Percentiles rank a stretch among this genome's conserved stretches.
phyloP scores from a whole-genome alignment of 2,329 filamentous ascomycete species.

The Intubia oerlemansii region DNA sequence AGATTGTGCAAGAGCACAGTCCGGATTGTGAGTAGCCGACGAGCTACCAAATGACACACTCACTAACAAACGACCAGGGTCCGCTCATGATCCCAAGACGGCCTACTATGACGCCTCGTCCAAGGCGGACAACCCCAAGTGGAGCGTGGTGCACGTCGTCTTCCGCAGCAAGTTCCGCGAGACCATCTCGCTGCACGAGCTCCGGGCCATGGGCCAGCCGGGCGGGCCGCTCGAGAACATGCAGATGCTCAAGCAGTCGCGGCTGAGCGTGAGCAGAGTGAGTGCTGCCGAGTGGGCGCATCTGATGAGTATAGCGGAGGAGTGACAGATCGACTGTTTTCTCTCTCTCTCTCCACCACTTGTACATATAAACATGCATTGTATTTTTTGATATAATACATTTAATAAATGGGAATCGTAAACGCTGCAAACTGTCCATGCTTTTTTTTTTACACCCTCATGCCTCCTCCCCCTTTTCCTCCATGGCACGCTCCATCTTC shows the following conservation, averaged over 20 bases:
- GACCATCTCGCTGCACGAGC: conserved; percentile 47
- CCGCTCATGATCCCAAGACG: conserved; percentile 47
- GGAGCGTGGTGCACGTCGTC: conserved; percentile 76
- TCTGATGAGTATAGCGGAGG: conserved; percentile 29
- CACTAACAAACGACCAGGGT: conserved; percentile 20
- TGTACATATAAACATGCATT: too few relatives aligned
- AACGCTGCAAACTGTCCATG: too few relatives aligned
- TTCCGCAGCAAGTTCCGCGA: conserved; percentile 66
- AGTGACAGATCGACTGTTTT: too few relatives aligned
- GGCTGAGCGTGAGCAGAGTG: conserved; percentile 62
- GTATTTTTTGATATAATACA: background rate
- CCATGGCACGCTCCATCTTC: conserved; percentile 12
- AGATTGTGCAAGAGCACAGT: conserved; percentile 67
- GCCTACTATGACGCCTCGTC: conserved; percentile 75
- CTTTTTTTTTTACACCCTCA: too few relatives aligned
- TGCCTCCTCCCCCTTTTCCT: background rate
- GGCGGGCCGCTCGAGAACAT: conserved; percentile 45
- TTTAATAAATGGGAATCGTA: too few relatives aligned
- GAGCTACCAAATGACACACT: background rate
- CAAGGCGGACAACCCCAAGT: conserved; percentile 47
- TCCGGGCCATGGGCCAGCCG: conserved; percentile 38
- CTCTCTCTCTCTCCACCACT: too few relatives aligned
- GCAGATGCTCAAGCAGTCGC: conserved; percentile 64
- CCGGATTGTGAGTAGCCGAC: too few relatives aligned
- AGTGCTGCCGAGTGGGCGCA: conserved; percentile 41